phyloP scores from a whole-genome alignment of 306 rosid species.

The Senna siamea region DNA sequence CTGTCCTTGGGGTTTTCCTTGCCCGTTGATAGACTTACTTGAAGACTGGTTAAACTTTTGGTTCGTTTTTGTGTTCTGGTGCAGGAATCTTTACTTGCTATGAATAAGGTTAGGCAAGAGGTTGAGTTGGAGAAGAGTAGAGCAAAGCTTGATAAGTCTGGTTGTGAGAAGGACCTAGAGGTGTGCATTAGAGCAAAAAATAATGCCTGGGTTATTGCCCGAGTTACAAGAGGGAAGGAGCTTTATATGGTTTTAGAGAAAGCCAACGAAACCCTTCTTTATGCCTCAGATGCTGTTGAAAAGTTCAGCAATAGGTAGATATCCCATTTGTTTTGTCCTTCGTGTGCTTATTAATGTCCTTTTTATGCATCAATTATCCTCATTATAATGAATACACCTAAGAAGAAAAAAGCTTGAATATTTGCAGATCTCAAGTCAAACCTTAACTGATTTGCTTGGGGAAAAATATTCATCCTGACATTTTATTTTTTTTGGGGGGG shows the following conservation, averaged over 20 bases:
- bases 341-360: slow-evolving; percentile 8
- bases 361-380: slow-evolving; percentile 24
- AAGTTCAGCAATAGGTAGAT: slow-evolving; percentile 97
- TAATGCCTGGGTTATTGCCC: slow-evolving; percentile 91
- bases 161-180: slow-evolving; percentile 78
- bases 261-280: slow-evolving; percentile 87
- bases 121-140: slow-evolving; percentile 86
- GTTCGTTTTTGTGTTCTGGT: slow-evolving; percentile 36
- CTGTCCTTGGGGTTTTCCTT: slow-evolving; percentile 23
- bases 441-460: not conserved
- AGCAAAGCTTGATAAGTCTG: slow-evolving; percentile 53
- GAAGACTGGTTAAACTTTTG: slow-evolving; percentile 22
- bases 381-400: not conserved
- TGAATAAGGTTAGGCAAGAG: slow-evolving; percentile 85
- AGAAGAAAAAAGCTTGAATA: not conserved
- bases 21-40: slow-evolving; percentile 7
- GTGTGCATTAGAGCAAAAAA: slow-evolving; percentile 86
- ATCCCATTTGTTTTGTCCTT: slow-evolving; percentile 28
- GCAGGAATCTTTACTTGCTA: slow-evolving; percentile 89
- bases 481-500: not conserved
- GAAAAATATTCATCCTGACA: not conserved
- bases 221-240: slow-evolving; percentile 88
- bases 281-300: slow-evolving; percentile 94
- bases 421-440: slow-evolving; percentile 15
- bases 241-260: slow-evolving; percentile 94